Base-by-base conservation (phyloP, 805 yeast species). In the Phaffomyces antillensis region DNA sequence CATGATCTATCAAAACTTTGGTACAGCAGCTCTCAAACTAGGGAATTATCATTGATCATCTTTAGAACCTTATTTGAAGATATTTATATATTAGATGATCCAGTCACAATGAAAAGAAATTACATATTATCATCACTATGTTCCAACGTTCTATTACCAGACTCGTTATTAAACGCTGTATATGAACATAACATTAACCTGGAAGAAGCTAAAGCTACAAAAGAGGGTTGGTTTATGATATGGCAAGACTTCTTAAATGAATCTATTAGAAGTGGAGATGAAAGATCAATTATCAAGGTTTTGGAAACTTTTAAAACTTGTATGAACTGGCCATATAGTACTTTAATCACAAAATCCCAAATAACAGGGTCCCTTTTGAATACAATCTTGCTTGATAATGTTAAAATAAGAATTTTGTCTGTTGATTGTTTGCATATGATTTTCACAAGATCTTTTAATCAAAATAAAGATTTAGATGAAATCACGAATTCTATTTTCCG, bases 31-130 rank as follows among this genome's bases (percentile, higher is more conserved):
- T 64, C 71, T 16, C 74, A 77, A 23, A 73, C 90, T 4, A 72
- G 96, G 50, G 96, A 89, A 58, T 67, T 93, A 40, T 72, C 90
- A 3, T 67, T 91, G 23, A 78, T 85, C 39, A 84, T 93, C 7
- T 76, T 87, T 52, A 71, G 96, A 57, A 88, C 95, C 4, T 65
- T 93, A 16, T 93, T 91, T 59, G 99, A 93, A 65, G 99, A 93
- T 60, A 79, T 93, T 11, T 93, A 88, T 59, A 69, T 95, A 42
- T 71, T 93, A 40, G 98, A 93, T 53, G 99, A 93, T 60, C 84
- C 96, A 23, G 77, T 88, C 18, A 96, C 96, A 2, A 72, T 90
- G 31, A 83, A 80, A 52, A 73, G 98, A 56, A 77, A 83, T 45
- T 73, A 79, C n/a, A 75, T 85, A 1, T 72, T 91, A 34, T 83